Percentiles rank a stretch among this genome's conserved stretches.
These are phyloP conservation scores for Silene latifolia DNA, from an alignment of 148 eudicot species.

Conservation along the genomic window DNA sequence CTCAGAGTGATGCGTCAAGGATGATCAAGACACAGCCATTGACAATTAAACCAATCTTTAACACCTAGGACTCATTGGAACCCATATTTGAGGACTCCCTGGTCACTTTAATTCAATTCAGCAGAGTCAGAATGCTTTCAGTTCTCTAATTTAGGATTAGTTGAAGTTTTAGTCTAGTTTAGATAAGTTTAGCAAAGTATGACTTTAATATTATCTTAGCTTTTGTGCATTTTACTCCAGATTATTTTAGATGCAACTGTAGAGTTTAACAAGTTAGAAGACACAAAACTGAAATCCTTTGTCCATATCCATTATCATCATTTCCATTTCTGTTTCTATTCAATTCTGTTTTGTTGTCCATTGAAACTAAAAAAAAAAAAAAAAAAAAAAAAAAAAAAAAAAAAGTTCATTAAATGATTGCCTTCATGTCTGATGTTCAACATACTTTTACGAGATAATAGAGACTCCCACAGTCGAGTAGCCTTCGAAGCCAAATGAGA, in stretches of 20 bases:
- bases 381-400: too few species aligned
- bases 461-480: conserved; percentile 92
- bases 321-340: background rate
- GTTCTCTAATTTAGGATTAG: background rate
- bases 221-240: background rate
- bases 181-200: background rate
- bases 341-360: background rate
- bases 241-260: background rate
- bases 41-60: background rate
- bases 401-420: background rate
- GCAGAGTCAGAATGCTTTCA: background rate
- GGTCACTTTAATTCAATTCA: background rate
- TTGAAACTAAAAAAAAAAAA: background rate
- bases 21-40: background rate
- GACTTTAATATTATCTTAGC: background rate
- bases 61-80: background rate
- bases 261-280: background rate
- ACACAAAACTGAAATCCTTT: background rate
- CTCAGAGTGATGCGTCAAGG: too few species aligned
- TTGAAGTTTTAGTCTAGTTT: too few species aligned
- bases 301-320: background rate
- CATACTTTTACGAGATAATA: conserved; percentile 91
- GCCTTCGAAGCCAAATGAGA: conserved; percentile 98
- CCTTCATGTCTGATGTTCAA: conserved; percentile 6
- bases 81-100: background rate